Base-by-base conservation (phyloP, 306 rosid genomes). In the Dicorynia guianensis region DNA sequence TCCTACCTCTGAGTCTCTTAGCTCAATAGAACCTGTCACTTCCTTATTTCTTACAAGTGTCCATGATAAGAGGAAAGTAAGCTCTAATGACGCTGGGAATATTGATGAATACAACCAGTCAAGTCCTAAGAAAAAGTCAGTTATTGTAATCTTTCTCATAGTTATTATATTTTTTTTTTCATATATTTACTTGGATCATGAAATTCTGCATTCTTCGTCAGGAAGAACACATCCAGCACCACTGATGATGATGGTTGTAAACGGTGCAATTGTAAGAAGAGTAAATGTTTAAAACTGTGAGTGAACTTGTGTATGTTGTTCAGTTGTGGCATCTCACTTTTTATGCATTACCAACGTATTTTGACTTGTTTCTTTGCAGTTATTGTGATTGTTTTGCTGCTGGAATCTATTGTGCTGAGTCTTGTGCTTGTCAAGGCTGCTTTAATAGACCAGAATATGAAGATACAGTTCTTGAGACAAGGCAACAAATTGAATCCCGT, bases 221-320 rank as follows among this genome's bases (percentile, higher is more conserved):
- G 97, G 88, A 88, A 71, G 76, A 88, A 48, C 76, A 76, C 82
- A 50, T 56, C 74, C 6, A 67, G 10, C 55, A 18, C 65, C 56
- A 60, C 6, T 50, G 85, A 83, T 46, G 71, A 48, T 34, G 84
- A 74, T 74, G 90, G 79, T 11, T 49, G 82, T 79, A 92, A 80
- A 62, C 77, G 75, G 48, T 92, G 97, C 89, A 85, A 85, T 75
- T 92, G 97, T 74, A 87, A 52, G 82, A 92, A 82, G 84, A 82
- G 80, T 70, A 82, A 82, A 79, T 92, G 97, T 83, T 66, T 92
- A 85, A 90, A 92, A 82, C 92, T 92, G 97, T 92, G 75, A 82
- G 97, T 76, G 59, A 58, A 61, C 38, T 35, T 81, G 69, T 69
- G 35, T 19, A 8, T 18, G 58, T 1, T 25, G 30, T 25, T 1